Percentiles rank a stretch among this genome's conserved stretches.
Conservation (phyloP, 1,284 basidiomycete genomes). For the Fomitopsis pinicola region DNA sequence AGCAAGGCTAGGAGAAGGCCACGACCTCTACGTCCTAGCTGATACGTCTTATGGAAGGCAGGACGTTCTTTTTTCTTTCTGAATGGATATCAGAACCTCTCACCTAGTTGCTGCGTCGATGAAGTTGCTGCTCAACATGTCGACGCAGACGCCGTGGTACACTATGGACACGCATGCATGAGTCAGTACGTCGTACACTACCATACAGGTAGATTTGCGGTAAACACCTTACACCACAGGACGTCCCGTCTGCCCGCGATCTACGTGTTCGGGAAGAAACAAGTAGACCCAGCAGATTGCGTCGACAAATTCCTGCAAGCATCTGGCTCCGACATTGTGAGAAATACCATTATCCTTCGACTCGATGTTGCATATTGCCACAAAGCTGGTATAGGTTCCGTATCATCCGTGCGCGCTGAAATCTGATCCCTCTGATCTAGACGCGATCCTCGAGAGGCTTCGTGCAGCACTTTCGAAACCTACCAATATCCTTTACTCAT, state of each 20-base stretch:
- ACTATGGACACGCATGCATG: conserved; percentile 97
- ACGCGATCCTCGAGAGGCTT: conserved; percentile 32
- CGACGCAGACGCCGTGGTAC: conserved; percentile 88
- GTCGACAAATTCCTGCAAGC: conserved; percentile 36
- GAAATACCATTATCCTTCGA: conserved; percentile 46
- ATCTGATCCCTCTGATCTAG: conserved; percentile 20
- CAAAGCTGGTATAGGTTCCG: conserved; percentile 42
- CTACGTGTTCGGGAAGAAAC: conserved; percentile 79
- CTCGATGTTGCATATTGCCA: conserved; percentile 86
- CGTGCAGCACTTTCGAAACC: conserved; percentile 18
- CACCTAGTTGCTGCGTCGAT: conserved; percentile 88
- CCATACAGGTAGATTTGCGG: background rate
- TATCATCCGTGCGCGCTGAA: no score
- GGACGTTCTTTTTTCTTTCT: conserved; percentile 16
- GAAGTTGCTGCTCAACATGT: conserved; percentile 95
- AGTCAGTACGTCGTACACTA: conserved; percentile 57
- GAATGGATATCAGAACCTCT: conserved; percentile 5
- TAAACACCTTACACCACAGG: conserved; percentile 29
- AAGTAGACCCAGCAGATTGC: conserved; percentile 49
- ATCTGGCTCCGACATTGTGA: conserved; percentile 9
- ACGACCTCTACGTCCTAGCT: conserved; percentile 85
- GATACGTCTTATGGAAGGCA: conserved; percentile 97
- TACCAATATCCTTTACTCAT: conserved; percentile 17
- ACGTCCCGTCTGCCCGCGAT: conserved; percentile 79
- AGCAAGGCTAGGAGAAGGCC: conserved; percentile 39